Evolutionary conservation across 2,329 filamentous ascomycete genomes (phyloP).

Genomic region (Fragosphaeria purpurea): DNA sequence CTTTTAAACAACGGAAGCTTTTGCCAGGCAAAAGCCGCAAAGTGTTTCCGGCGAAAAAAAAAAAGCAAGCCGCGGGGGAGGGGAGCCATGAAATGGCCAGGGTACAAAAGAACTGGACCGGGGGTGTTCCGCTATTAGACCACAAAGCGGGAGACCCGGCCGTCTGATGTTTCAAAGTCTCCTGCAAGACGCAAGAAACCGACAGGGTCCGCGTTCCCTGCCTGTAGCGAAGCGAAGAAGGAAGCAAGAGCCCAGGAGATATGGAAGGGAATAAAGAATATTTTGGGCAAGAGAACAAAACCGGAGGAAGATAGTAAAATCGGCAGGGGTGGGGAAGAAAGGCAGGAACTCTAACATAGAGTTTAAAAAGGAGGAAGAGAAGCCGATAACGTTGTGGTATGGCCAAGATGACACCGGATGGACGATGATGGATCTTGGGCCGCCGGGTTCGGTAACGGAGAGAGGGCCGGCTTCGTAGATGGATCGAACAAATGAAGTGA

Average conservation of each 20-base stretch:
- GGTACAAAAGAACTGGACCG: neutral
- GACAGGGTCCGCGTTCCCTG: neutral
- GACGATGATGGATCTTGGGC: neutral
- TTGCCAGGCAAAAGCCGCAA: too few relatives aligned
- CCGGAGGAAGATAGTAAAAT: too few relatives aligned
- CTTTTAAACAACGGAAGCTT: too few relatives aligned
- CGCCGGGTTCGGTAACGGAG: slow-evolving; percentile 5
- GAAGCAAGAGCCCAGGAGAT: neutral
- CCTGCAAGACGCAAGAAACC: neutral
- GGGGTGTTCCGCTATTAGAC: slow-evolving; percentile 3
- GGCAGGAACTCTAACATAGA: too few relatives aligned
- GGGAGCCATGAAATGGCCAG: neutral
- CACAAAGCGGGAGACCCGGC: slow-evolving; percentile 2
- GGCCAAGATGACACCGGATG: too few relatives aligned
- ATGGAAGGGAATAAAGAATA: neutral
- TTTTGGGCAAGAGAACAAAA: too few relatives aligned
- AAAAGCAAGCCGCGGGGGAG: neutral
- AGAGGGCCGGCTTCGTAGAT: neutral
- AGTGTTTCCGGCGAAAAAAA: too few relatives aligned
- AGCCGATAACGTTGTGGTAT: too few relatives aligned
- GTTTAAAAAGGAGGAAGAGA: too few relatives aligned
- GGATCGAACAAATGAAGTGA: too few relatives aligned
- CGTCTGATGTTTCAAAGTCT: slow-evolving; percentile 2
- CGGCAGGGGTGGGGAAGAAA: too few relatives aligned
- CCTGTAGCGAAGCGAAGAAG: neutral